Evolutionary conservation across 768 basidiomycete genomes (phyloP), one percentile per base, ranked within the genome.

Genomic region (Pilatotrama ljubarskyi): DNA sequence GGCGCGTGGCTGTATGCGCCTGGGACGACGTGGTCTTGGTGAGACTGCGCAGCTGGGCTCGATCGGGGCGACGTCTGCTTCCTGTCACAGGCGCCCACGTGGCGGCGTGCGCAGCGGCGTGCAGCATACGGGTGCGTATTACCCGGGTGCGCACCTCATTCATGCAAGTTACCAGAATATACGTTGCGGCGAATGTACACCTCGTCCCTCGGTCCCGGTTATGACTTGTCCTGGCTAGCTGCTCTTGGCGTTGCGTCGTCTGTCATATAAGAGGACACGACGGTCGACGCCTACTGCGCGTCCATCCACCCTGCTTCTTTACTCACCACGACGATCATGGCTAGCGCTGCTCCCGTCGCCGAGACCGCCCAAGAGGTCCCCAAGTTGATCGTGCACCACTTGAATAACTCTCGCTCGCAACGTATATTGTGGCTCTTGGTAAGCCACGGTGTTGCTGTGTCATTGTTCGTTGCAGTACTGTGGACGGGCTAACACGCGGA

Each of bases 321-420:
- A n/a, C 17, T 50, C 32, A 50, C 41, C 53, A 61, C 59, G 10
- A 43, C 36, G 41, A 55, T 44, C 59, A 62, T 62, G 61, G 50
- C 51, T n/a, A n/a, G n/a, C n/a, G n/a, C n/a, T 20, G 43, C 42
- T 3, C n/a, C 55, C 36, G 29, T 17, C 20, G 48, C 57, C 32
- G 26, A 53, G 40, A 29, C 37, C 48, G 38, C 46, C 18, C 22
- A 32, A 22, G 55, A 25, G 20, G 50, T 29, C 7, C 40, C 58
- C 17, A 68, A 50, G 24, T 54, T 74, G 43, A 43, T 67, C 25
- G 61, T 82, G 8, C 81, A 82, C 58, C 78, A 82, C 63, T 70
- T 82, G 7, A 74, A 79, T 55, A 66, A 81, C 57, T 80, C 80
- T 8, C 77, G 80, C n/a, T 80, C 82, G 6, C 80, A 80, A 60